Percentiles rank a stretch among this genome's conserved stretches.
Evolutionary conservation across 2,329 filamentous ascomycete genomes (phyloP).

Genomic region (Phialophora verrucosa): DNA sequence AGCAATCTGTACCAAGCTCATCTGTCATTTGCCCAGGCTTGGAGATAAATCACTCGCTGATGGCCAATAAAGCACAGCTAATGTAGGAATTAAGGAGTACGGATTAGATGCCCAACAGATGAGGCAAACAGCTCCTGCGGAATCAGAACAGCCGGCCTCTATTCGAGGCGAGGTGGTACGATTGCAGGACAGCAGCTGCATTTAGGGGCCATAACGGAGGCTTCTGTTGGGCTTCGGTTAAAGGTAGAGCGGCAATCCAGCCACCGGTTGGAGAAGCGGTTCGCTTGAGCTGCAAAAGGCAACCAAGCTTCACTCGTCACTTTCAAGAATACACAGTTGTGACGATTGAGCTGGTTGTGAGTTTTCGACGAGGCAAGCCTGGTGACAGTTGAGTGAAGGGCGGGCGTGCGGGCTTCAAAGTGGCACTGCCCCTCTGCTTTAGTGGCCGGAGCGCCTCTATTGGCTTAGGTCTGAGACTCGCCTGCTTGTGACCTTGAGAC

Average conservation of each 20-base stretch:
- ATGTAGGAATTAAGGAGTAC: not conserved
- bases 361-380: not conserved
- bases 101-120: constrained; percentile 8
- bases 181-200: not conserved
- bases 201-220: not conserved
- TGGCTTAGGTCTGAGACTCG: not conserved
- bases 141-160: not conserved
- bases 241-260: not conserved
- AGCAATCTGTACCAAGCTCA: not conserved
- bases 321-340: constrained; percentile 11
- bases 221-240: not conserved
- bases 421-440: constrained; percentile 9
- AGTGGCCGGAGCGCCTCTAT: constrained; percentile 6
- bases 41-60: constrained; percentile 2
- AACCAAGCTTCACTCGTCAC: constrained; percentile 1
- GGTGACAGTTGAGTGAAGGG: constrained; percentile 7
- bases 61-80: not conserved
- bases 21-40: not conserved
- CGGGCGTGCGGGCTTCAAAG: not conserved
- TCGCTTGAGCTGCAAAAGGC: not conserved
- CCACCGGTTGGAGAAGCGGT: not conserved
- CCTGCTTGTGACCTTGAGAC: constrained; percentile 8
- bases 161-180: not conserved
- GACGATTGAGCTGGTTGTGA: not conserved
- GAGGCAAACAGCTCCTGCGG: constrained; percentile 8